Base-by-base conservation (phyloP, 192 early-diverging fungal species). In the Kappamyces sp. region DNA sequence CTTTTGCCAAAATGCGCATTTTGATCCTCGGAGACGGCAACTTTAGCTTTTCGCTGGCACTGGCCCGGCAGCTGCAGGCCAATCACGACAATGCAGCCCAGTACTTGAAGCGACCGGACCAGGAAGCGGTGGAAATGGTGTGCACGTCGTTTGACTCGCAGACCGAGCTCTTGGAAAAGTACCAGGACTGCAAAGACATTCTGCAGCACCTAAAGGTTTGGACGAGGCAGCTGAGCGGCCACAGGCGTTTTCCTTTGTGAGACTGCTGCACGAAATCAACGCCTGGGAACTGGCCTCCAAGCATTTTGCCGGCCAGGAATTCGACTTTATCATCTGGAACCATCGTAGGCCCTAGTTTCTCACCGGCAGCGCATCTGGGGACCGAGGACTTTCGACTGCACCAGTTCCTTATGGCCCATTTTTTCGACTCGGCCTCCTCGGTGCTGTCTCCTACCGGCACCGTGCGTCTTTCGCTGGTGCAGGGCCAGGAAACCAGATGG, bases 311-410 rank as follows among this genome's bases (percentile, higher is more conserved):
- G 37, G 22, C n/a, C 38, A 36, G 34, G 48, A 65, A 15, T 77
- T 69, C 59, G 63, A 72, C 49, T 46, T 63, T 4, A 59, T 68
- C 57, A 64, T 71, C 8, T 81, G 79, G 79, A 81, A 81, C 52
- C 79, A 81, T 61, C 79, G 22, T 22, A 22, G 22, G 22, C 22
- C 22, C 22, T 0, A 0, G 22, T 22, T 22, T 22, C 22, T 22
- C 22, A 22, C 22, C 22, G 22, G 22, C 22, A 22, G 22, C 79
- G 11, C 79, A 81, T 57, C 59, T 81, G 45, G 79, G 79, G 9
- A 81, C 74, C 0, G 79, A 81, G 58, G 79, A 81, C 61, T 81
- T 79, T 49, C 60, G 79, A 5, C 71, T 81, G 2, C 79, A 81
- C 50, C 63, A 71, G 4, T 81, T 79, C 61, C 69, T 81, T 7